Percentiles rank a stretch among this genome's conserved stretches.
Conservation (phyloP, 129 eudicot species). For the Artemisia tridentata region DNA sequence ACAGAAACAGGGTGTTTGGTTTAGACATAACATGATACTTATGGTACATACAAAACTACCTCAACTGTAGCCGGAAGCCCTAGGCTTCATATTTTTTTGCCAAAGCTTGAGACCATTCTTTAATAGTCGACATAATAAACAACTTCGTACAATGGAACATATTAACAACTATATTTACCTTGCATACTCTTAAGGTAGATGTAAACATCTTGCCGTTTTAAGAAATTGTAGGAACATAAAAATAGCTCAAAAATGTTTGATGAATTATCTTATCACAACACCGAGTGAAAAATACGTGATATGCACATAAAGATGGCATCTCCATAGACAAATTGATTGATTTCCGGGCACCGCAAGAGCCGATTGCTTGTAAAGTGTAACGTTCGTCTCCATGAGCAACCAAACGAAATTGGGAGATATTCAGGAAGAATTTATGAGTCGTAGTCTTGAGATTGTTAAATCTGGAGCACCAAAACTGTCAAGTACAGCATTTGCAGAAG, state of each 20-base stretch:
- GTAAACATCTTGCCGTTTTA: slow-evolving; percentile 16
- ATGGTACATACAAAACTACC: too few species aligned
- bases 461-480: slow-evolving; percentile 89
- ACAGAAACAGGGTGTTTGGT: too few species aligned
- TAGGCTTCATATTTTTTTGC: too few species aligned
- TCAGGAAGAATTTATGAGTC: slow-evolving; percentile 40
- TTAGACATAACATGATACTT: too few species aligned
- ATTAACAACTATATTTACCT: neutral
- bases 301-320: slow-evolving; percentile 18
- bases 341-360: neutral
- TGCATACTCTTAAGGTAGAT: neutral
- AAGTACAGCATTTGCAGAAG: slow-evolving; percentile 61
- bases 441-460: slow-evolving; percentile 63
- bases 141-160: too few species aligned
- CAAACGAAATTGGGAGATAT: slow-evolving; percentile 11
- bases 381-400: neutral
- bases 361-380: neutral
- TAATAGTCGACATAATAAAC: too few species aligned
- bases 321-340: neutral
- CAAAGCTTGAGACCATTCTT: too few species aligned
- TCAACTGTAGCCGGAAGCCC: too few species aligned
- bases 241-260: neutral
- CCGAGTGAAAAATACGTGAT: slow-evolving; percentile 1
- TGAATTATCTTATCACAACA: neutral
- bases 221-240: neutral